These are phyloP conservation scores for Gymnopilus dilepis DNA, from an alignment of 768 basidiomycete genomes.

Conservation along the genomic window DNA sequence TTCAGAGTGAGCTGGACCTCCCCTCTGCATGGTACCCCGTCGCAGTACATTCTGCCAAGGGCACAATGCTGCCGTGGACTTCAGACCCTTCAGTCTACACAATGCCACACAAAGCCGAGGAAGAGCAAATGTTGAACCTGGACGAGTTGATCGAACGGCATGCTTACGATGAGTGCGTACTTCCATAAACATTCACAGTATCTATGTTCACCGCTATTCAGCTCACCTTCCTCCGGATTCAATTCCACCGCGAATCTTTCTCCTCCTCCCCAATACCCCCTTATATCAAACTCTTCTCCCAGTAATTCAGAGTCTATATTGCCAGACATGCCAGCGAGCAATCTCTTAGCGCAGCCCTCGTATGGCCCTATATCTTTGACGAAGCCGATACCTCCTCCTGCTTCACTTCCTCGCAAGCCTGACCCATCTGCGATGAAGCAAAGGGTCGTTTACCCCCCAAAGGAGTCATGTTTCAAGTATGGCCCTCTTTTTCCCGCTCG, in stretches of 20 bases:
- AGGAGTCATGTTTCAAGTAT: constrained; percentile 79
- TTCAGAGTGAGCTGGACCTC: constrained; percentile 55
- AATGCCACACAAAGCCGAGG: constrained; percentile 51
- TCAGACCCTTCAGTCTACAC: constrained; percentile 43
- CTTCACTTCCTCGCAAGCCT: constrained; percentile 58
- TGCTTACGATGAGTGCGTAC: constrained; percentile 75
- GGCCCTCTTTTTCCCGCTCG: constrained; percentile 30
- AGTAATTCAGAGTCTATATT: constrained; percentile 27
- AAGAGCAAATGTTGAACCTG: constrained; percentile 63
- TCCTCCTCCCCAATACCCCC: constrained; percentile 35
- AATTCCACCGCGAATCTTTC: constrained; percentile 36
- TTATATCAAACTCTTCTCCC: constrained; percentile 27
- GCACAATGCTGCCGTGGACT: constrained; percentile 48
- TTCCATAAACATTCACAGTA: constrained; percentile 15
- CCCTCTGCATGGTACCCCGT: constrained; percentile 62
- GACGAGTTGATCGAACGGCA: constrained; percentile 78
- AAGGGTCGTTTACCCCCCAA: constrained; percentile 71
- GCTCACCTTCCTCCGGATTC: constrained; percentile 42
- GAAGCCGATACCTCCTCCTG: constrained; percentile 72
- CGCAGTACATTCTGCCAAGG: constrained; percentile 47
- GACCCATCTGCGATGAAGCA: constrained; percentile 55
- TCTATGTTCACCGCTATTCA: constrained; percentile 23
- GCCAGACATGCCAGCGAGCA: constrained; percentile 35
- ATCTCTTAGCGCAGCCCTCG: constrained; percentile 38
- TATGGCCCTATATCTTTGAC: constrained; percentile 52